These are phyloP conservation scores for Spiraea crenata DNA, from an alignment of 331 rosid genomes.

Conservation along the genomic window DNA sequence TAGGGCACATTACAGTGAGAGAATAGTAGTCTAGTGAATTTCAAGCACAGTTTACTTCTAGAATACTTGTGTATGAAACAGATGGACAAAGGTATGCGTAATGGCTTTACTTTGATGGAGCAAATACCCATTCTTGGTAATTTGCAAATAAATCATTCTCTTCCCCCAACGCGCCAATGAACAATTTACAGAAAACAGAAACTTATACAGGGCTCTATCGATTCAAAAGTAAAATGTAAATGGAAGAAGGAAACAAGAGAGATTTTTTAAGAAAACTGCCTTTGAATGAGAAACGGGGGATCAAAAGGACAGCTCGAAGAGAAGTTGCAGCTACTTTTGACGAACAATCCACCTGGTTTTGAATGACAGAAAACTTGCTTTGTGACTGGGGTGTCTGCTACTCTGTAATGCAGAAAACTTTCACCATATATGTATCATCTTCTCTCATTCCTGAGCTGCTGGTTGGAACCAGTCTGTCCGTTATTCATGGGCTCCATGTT, in stretches of 20 bases:
- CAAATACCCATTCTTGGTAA: conserved; percentile 28
- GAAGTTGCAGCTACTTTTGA: conserved; percentile 35
- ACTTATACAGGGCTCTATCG: conserved; percentile 37
- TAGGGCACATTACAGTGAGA: too few species aligned
- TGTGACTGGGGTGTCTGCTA: conserved; percentile 18
- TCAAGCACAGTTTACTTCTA: too few species aligned
- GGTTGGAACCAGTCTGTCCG: conserved; percentile 45
- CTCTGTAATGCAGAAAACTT: conserved; percentile 14
- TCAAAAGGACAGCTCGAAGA: background rate
- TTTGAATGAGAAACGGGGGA: conserved; percentile 1
- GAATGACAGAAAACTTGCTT: conserved; percentile 23
- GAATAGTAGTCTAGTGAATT: too few species aligned
- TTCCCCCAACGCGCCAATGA: conserved; percentile 25
- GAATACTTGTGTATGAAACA: background rate
- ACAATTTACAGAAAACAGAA: conserved; percentile 37
- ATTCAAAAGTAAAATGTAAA: conserved; percentile 22
- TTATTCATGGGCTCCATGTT: conserved; percentile 59
- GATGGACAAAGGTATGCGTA: background rate
- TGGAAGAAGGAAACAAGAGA: conserved; percentile 10
- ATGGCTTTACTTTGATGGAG: conserved; percentile 1
- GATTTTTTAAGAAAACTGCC: conserved; percentile 22
- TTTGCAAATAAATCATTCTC: conserved; percentile 28
- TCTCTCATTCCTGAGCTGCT: conserved; percentile 42
- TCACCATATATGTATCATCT: conserved; percentile 27
- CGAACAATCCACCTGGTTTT: conserved; percentile 30